These are phyloP conservation scores for Epichloe festucae DNA, from an alignment of 2,329 filamentous ascomycete species.

Conservation along the genomic window DNA sequence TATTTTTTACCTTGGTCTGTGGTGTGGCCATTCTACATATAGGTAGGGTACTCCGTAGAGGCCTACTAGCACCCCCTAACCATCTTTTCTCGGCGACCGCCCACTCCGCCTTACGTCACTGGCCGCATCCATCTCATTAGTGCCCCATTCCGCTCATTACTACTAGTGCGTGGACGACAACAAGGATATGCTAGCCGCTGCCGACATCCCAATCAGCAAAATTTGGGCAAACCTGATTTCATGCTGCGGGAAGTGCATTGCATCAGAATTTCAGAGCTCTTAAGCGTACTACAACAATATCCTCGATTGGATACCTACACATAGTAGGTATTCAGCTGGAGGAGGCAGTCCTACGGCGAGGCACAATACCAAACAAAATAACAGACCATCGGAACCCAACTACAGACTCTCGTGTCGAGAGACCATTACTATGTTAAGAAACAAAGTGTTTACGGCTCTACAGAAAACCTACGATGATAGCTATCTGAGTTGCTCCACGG, in stretches of 20 bases:
- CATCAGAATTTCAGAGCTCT: neutral
- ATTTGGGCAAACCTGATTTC: neutral
- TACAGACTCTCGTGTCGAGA: neutral
- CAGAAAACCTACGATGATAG: conserved; percentile 98
- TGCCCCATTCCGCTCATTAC: neutral
- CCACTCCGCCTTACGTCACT: conserved; percentile 3
- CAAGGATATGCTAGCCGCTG: neutral
- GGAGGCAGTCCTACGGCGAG: neutral
- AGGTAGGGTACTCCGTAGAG: too few relatives aligned
- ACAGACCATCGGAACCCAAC: neutral
- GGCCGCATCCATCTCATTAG: neutral
- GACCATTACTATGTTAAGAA: conserved; percentile 36
- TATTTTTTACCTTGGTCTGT: too few relatives aligned
- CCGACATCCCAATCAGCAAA: neutral
- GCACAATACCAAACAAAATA: neutral
- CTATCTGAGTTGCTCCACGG: conserved; percentile 87
- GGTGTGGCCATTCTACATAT: too few relatives aligned
- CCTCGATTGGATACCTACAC: neutral
- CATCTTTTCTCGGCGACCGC: neutral
- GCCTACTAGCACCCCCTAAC: too few relatives aligned
- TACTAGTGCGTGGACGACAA: neutral
- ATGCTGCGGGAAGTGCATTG: neutral
- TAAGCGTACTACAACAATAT: neutral
- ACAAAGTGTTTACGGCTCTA: conserved; percentile 52
- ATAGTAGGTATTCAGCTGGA: neutral